Evolutionary conservation across 1,139 yeast species (phyloP).

Genomic region (Wickerhamomyces sp.): DNA sequence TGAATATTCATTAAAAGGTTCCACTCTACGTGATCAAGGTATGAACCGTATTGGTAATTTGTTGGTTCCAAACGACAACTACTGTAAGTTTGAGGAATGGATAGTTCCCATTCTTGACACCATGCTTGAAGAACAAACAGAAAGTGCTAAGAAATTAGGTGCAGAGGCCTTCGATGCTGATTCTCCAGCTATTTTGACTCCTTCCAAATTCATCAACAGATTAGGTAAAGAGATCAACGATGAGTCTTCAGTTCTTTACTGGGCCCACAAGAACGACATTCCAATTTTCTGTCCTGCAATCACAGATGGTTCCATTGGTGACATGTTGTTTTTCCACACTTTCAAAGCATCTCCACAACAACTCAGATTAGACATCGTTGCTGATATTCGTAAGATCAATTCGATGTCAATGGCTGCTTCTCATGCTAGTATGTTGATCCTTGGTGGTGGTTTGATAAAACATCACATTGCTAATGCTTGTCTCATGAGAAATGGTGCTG

Average conservation of each 20-base stretch:
- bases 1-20: conserved; percentile 78
- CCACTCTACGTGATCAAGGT: conserved; percentile 84
- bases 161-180: conserved; percentile 52
- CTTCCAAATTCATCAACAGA: conserved; percentile 86
- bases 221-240: conserved; percentile 93
- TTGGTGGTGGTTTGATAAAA: conserved; percentile 95
- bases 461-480: conserved; percentile 98
- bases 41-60: conserved; percentile 96
- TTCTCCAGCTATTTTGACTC: conserved; percentile 75
- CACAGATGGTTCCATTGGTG: conserved; percentile 98
- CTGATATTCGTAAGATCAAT: conserved; percentile 86
- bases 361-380: conserved; percentile 84
- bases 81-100: conserved; percentile 98
- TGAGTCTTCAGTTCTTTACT: conserved; percentile 88
- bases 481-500: conserved; percentile 98
- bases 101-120: conserved; percentile 87
- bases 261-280: conserved; percentile 96
- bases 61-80: conserved; percentile 95
- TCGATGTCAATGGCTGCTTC: conserved; percentile 95
- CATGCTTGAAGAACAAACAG: conserved; percentile 86
- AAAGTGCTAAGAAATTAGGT: conserved; percentile 45
- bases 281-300: conserved; percentile 97
- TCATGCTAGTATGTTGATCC: conserved; percentile 89
- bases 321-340: conserved; percentile 97
- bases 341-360: conserved; percentile 90